These are phyloP conservation scores for Colletotrichum theobromicola DNA, from an alignment of 2,329 filamentous ascomycete genomes.

Conservation along the genomic window DNA sequence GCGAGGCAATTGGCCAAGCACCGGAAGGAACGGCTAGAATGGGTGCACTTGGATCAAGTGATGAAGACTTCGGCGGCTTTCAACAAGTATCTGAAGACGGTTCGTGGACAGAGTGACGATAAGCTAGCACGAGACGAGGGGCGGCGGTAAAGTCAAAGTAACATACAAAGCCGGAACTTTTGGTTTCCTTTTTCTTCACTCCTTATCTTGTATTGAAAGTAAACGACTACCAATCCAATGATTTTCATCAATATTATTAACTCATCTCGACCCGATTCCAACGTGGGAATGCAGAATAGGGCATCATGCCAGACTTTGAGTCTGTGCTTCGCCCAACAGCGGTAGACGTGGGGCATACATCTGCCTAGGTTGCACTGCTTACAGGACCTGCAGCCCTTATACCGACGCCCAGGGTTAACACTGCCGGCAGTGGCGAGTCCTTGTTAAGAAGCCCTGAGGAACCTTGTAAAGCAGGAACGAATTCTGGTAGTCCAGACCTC, in stretches of 20 bases:
- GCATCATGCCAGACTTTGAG: too few relatives aligned
- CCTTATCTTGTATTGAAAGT: too few relatives aligned
- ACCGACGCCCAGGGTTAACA: background rate
- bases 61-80: background rate
- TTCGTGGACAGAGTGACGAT: background rate
- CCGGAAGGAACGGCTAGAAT: accelerated
- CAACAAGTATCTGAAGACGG: background rate
- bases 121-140: background rate
- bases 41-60: background rate
- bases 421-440: background rate
- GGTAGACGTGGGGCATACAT: too few relatives aligned
- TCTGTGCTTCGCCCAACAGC: too few relatives aligned
- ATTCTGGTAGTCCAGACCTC: too few relatives aligned
- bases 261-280: too few relatives aligned
- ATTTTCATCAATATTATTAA: too few relatives aligned
- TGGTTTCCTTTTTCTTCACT: too few relatives aligned
- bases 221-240: too few relatives aligned
- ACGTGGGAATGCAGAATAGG: too few relatives aligned
- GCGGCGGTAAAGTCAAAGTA: background rate
- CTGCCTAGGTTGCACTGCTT: background rate
- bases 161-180: too few relatives aligned
- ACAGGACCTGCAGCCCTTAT: background rate
- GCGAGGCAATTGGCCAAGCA: accelerated
- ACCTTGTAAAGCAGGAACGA: too few relatives aligned
- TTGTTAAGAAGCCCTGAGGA: background rate